Evolutionary conservation across 768 basidiomycete genomes (phyloP).

Genomic region (Amanita exitialis): DNA sequence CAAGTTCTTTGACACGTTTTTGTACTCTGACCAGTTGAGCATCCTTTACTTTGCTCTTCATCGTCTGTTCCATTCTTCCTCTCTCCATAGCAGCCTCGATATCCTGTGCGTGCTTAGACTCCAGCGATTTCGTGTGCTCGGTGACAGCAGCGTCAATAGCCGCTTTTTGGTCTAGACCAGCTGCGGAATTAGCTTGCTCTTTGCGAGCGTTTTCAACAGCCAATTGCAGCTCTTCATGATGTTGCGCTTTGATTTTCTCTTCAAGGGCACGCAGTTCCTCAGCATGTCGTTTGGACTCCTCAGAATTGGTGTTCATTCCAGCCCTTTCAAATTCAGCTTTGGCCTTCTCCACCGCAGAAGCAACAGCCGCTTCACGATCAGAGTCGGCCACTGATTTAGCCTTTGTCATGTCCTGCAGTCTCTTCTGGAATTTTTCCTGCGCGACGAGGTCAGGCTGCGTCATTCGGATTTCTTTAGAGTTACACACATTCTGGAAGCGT

Average conservation of each 20-base stretch:
- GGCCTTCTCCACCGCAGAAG: conserved; percentile 41
- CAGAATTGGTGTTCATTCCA: conserved; percentile 10
- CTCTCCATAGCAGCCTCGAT: conserved; percentile 58
- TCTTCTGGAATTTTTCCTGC: conserved; percentile 55
- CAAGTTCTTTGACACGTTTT: conserved; percentile 56
- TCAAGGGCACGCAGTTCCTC: conserved; percentile 51
- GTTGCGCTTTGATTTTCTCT: conserved; percentile 38
- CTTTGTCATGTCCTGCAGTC: conserved; percentile 43
- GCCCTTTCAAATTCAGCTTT: conserved; percentile 31
- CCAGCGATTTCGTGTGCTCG: conserved; percentile 35
- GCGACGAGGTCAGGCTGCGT: not conserved
- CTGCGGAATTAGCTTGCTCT: conserved; percentile 16
- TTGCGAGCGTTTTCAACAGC: conserved; percentile 30
- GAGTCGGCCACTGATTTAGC: conserved; percentile 33
- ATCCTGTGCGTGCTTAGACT: conserved; percentile 41
- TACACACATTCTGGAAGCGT: conserved; percentile 29
- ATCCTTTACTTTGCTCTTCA: conserved; percentile 65
- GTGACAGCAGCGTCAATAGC: conserved; percentile 40
- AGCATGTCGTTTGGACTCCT: conserved; percentile 43
- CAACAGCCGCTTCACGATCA: conserved; percentile 30
- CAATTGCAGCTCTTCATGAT: conserved; percentile 42
- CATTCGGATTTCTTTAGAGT: not conserved
- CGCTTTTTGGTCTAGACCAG: conserved; percentile 20
- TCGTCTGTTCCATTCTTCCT: conserved; percentile 52
- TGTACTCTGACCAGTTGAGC: conserved; percentile 53